Percentiles rank a stretch among this genome's conserved stretches.
Conservation (phyloP, 2,329 filamentous ascomycete genomes). For the Tolypocladium ovalisporum region DNA sequence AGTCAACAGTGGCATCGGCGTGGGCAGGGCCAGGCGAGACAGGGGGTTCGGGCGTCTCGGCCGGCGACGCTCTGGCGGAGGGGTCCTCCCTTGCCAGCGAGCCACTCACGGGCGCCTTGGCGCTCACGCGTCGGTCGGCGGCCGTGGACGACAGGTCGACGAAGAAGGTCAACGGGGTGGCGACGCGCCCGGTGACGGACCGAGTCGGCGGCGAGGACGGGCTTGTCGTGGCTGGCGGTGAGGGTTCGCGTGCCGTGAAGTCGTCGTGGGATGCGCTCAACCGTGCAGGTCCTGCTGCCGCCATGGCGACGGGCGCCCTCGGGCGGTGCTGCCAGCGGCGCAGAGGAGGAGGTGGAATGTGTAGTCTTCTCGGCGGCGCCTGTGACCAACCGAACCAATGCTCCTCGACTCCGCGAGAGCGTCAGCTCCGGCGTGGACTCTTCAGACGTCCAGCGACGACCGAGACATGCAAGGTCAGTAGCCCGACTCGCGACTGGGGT, state of each 20-base stretch:
- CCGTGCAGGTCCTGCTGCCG: neutral
- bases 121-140: neutral
- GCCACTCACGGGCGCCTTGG: neutral
- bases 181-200: conserved; percentile 9
- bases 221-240: conserved; percentile 3
- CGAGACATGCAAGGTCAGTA: neutral
- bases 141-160: neutral
- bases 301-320: neutral
- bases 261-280: neutral
- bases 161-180: conserved; percentile 10
- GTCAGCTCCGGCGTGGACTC: neutral
- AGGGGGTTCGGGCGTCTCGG: conserved; percentile 5
- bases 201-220: conserved; percentile 3
- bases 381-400: neutral
- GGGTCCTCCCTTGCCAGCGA: neutral
- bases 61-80: conserved; percentile 6
- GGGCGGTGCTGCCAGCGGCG: neutral
- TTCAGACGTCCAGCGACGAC: neutral
- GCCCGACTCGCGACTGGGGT: neutral
- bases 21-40: neutral
- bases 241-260: neutral
- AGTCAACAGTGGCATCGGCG: neutral
- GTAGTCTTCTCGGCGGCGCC: neutral
- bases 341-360: neutral
- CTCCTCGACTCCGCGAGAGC: neutral